Percentiles rank a stretch among this genome's conserved stretches.
phyloP scores from a whole-genome alignment of 345 rosid species.

The Cardamine chenopodiifolia region DNA sequence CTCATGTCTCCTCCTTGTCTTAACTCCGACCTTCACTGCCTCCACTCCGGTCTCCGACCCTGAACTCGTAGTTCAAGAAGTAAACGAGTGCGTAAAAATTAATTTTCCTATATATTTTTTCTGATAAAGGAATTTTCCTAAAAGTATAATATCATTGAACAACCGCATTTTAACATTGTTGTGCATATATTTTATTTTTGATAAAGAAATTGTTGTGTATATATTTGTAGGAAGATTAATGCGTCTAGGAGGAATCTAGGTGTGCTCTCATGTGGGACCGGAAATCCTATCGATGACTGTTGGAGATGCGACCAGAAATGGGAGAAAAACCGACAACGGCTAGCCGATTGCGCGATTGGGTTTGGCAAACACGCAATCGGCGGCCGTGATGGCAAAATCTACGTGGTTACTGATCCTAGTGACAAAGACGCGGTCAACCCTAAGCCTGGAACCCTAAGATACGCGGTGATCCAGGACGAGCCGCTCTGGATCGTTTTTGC shows the following conservation, averaged over 20 bases:
- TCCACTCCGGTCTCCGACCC: constrained; percentile 58
- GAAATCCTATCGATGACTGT: constrained; percentile 69
- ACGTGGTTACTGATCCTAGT: constrained; percentile 54
- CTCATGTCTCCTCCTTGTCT: constrained; percentile 45
- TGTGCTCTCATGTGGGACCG: constrained; percentile 62
- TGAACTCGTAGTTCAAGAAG: constrained; percentile 57
- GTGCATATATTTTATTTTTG: neutral
- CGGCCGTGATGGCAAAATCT: constrained; percentile 63
- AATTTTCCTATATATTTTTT: neutral
- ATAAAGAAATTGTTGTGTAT: neutral
- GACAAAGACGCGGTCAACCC: constrained; percentile 60
- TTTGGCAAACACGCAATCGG: constrained; percentile 73
- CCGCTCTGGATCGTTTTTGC: constrained; percentile 67
- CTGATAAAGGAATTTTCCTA: neutral
- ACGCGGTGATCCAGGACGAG: constrained; percentile 61
- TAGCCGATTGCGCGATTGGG: constrained; percentile 65
- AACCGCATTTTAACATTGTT: constrained; percentile 16
- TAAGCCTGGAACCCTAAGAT: constrained; percentile 62
- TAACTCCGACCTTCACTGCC: constrained; percentile 47
- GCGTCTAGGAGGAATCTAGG: constrained; percentile 67
- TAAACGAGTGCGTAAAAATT: constrained; percentile 46
- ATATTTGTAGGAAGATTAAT: constrained; percentile 51
- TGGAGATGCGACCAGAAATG: constrained; percentile 66
- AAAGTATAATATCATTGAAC: neutral
- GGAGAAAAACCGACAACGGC: constrained; percentile 58